Base-by-base conservation (phyloP, 768 basidiomycete species). In the Suillus brevipes region DNA sequence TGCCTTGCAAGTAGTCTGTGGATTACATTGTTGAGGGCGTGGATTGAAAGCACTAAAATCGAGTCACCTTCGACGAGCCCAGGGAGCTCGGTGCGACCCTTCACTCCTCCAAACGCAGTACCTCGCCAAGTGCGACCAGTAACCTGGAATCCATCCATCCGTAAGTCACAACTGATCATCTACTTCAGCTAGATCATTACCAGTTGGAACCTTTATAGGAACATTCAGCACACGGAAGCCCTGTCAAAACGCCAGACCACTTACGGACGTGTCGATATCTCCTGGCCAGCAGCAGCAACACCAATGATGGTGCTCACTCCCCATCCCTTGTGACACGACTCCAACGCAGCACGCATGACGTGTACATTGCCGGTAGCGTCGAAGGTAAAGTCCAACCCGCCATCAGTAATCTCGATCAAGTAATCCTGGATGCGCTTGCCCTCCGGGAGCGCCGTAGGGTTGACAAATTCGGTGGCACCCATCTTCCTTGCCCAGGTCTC, bases 291-390 rank as follows among this genome's bases (percentile, higher is more conserved):
- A 28, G 95, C 95, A 4, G 97, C 97, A 49, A 99, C 97, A 66
- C 97, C 97, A 65, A 99, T 98, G 69, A 99, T 75, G 63, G 94
- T 98, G 64, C 89, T 94, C 50, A 98, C 90, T 70, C 97, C 97
- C 97, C 97, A 99, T 16, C 97, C 97, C 76, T 99, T 99, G 79
- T 99, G 97, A 78, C 95, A 98, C n/a, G 95, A 92, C 80, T 99
- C 97, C 56, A 99, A 86, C 31, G 97, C 97, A 58, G 89, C 82
- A 66, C 96, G 88, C 96, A 97, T 98, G 67, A 97, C 95, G 36
- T 94, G 81, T 12, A 95, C 91, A 74, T 97, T 98, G 25, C 97
- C 97, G 12, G 97, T 99, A 70, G 90, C 92, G 73, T 99, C 97
- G 72, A 96, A 99, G 14, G 97, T 99, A 76, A 88, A 98, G 79